Evolutionary conservation across 2,329 filamentous ascomycete species (phyloP).

Genomic region (Pezicula neosporulosa): DNA sequence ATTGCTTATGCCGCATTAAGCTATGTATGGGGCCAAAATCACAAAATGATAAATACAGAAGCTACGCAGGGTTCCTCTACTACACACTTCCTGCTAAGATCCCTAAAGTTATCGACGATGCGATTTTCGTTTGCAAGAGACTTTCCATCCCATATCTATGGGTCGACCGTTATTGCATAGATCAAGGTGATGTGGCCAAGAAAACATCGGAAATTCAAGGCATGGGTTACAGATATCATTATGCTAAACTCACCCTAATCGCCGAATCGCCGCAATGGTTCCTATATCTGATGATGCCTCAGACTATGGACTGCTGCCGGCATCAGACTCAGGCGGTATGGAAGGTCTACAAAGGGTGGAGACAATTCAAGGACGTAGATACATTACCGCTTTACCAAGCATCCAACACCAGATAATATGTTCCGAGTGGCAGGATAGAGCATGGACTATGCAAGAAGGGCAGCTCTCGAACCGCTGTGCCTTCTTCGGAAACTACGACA

Average conservation of each 20-base stretch:
- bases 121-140: not conserved
- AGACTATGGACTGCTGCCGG: no score
- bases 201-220: slow-evolving; percentile 1
- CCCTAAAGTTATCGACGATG: slow-evolving; percentile 3
- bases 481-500: slow-evolving; percentile 1
- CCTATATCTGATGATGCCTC: no score
- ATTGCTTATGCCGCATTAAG: not conserved
- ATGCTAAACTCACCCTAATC: slow-evolving; percentile 1
- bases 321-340: not conserved
- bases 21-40: not conserved
- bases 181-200: not conserved
- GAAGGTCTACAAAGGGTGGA: not conserved
- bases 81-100: not conserved
- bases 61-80: not conserved
- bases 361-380: not conserved
- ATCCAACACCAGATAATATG: not conserved
- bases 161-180: slow-evolving; percentile 3
- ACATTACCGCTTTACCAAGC: not conserved
- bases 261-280: not conserved
- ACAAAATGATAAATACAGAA: not conserved
- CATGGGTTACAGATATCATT: slow-evolving; percentile 1
- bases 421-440: not conserved
- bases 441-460: slow-evolving; percentile 2
- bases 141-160: slow-evolving; percentile 2
- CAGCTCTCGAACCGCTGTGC: not conserved